These are phyloP conservation scores for Nicotiana otophora DNA, from an alignment of 257 asterid species.

Conservation along the genomic window DNA sequence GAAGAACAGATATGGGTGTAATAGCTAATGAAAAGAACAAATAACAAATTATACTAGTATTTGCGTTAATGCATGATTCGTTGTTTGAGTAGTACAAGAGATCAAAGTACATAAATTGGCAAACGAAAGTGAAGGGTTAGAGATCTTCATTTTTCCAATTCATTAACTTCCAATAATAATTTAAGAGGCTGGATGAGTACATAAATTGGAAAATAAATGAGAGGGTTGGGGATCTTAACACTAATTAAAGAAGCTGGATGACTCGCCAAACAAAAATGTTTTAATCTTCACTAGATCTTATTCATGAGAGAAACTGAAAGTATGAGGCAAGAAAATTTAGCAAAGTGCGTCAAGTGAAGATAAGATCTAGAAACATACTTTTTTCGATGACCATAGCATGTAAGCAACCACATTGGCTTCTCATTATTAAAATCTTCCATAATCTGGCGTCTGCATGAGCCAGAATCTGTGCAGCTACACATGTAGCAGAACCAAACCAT, in stretches of 20 bases:
- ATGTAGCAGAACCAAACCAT: constrained; percentile 23
- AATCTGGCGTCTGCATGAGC: constrained; percentile 61
- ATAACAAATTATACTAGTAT: background rate
- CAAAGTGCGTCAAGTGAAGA: background rate
- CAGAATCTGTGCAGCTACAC: constrained; percentile 79
- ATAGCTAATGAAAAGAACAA: background rate
- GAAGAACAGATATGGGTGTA: background rate
- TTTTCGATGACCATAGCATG: constrained; percentile 75
- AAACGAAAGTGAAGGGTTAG: background rate
- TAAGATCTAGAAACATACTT: constrained; percentile 38
- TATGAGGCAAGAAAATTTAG: background rate
- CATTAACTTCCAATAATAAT: background rate
- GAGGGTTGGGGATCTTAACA: background rate
- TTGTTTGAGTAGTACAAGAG: background rate
- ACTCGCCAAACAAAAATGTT: background rate
- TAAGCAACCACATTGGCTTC: constrained; percentile 82
- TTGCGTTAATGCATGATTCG: background rate
- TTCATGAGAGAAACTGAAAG: constrained; percentile 4
- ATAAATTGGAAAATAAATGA: background rate
- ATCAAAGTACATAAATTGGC: background rate
- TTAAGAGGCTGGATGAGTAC: background rate
- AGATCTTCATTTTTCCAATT: background rate
- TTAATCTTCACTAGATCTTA: background rate
- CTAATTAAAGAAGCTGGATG: background rate
- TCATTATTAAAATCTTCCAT: constrained; percentile 65